These are phyloP conservation scores for Aureobasidium sp. DNA, from an alignment of 2,329 filamentous ascomycete genomes.

Conservation along the genomic window DNA sequence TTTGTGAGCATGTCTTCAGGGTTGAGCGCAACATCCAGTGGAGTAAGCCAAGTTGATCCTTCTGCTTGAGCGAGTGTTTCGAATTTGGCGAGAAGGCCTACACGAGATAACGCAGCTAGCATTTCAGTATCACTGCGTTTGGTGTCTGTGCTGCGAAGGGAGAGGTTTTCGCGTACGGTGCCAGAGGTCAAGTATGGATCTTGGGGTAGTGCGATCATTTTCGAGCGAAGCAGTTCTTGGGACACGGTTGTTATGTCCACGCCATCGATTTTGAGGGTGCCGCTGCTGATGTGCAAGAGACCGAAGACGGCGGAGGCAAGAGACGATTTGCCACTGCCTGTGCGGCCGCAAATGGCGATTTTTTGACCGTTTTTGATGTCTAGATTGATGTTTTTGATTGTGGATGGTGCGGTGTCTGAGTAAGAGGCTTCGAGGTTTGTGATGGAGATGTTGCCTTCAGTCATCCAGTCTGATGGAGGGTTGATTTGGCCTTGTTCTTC, in stretches of 20 bases:
- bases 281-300: conserved; percentile 38
- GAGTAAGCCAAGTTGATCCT: background rate
- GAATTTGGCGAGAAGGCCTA: conserved; percentile 37
- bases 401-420: conserved; percentile 23
- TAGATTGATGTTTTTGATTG: conserved; percentile 41
- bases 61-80: conserved; percentile 23
- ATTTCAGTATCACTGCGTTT: conserved; percentile 33
- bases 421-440: conserved; percentile 45
- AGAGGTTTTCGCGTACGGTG: conserved; percentile 42
- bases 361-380: conserved; percentile 41
- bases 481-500: conserved; percentile 50
- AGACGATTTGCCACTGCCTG: conserved; percentile 46
- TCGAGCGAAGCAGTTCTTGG: conserved; percentile 37
- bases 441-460: conserved; percentile 65
- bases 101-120: conserved; percentile 37
- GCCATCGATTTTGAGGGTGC: conserved; percentile 40
- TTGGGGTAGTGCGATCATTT: conserved; percentile 43
- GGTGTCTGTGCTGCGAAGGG: conserved; percentile 29
- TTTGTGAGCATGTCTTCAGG: conserved; percentile 28
- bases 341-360: conserved; percentile 47
- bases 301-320: conserved; percentile 42
- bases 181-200: conserved; percentile 44
- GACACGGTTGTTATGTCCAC: conserved; percentile 39
- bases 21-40: conserved; percentile 13
- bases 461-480: conserved; percentile 66